These are phyloP conservation scores for Phaseolus lunatus DNA, from an alignment of 306 rosid genomes.

Conservation along the genomic window DNA sequence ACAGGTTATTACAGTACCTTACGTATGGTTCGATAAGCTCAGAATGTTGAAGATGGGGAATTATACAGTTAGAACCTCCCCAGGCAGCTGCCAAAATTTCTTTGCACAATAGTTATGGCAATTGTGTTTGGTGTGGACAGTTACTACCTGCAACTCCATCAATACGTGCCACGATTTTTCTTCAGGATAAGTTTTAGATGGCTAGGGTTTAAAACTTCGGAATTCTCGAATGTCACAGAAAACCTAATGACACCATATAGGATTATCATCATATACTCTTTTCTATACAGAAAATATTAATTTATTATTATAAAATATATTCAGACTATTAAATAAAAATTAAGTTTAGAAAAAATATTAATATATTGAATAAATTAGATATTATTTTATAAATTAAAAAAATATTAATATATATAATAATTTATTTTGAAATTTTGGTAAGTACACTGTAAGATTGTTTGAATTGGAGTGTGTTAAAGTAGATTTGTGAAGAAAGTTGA, in stretches of 20 bases:
- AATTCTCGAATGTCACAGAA: not conserved
- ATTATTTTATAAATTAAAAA: no score
- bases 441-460: no score
- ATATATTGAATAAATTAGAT: no score
- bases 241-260: not conserved
- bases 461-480: no score
- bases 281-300: not conserved
- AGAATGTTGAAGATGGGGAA: not conserved
- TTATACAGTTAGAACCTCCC: slow-evolving; percentile 2
- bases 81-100: slow-evolving; percentile 4
- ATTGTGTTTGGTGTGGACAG: not conserved
- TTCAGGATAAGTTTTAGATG: slow-evolving; percentile 24
- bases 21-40: not conserved
- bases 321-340: no score
- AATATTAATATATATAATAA: no score
- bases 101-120: slow-evolving; percentile 13
- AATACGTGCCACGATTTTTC: not conserved
- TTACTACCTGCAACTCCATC: not conserved
- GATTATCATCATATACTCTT: not conserved
- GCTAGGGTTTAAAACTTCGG: slow-evolving; percentile 2
- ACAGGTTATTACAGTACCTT: not conserved
- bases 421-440: no score
- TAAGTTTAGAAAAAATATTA: no score
- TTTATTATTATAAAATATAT: no score
- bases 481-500: no score